Percentiles rank a stretch among this genome's conserved stretches.
These are phyloP conservation scores for Quercus wislizeni DNA, from an alignment of 306 rosid species.

Conservation along the genomic window DNA sequence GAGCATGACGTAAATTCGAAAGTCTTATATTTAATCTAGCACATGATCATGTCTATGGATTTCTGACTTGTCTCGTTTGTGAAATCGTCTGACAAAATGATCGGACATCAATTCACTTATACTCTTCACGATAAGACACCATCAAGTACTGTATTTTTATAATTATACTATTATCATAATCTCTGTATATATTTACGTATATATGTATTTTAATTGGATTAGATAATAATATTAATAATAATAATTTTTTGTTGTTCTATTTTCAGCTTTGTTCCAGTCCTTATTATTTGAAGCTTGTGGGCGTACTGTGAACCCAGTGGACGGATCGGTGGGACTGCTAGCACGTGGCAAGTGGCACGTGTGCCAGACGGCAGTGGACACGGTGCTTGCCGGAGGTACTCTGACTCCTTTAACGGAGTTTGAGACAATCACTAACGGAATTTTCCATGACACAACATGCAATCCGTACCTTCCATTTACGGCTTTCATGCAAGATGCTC, in stretches of 20 bases:
- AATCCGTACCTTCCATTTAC: neutral
- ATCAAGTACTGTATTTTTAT: too few species aligned
- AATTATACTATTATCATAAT: too few species aligned
- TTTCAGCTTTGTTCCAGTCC: slow-evolving; percentile 66
- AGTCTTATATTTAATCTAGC: too few species aligned
- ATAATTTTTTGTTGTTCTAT: neutral
- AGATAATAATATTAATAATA: neutral
- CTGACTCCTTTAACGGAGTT: slow-evolving; percentile 31
- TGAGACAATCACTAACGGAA: neutral
- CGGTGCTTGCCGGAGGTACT: slow-evolving; percentile 50
- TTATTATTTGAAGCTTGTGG: slow-evolving; percentile 76
- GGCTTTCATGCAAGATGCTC: slow-evolving; percentile 4
- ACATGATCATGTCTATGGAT: too few species aligned
- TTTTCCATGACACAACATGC: neutral
- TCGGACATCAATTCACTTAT: too few species aligned
- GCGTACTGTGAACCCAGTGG: slow-evolving; percentile 69
- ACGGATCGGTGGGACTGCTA: slow-evolving; percentile 66
- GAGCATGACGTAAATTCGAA: too few species aligned
- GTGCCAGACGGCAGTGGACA: slow-evolving; percentile 59
- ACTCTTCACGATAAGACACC: too few species aligned
- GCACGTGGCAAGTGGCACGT: slow-evolving; percentile 66
- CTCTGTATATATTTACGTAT: too few species aligned
- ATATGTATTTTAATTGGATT: too few species aligned
- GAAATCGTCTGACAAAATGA: too few species aligned
- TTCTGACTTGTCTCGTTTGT: too few species aligned